phyloP scores from a whole-genome alignment of 164 flowering plant genomes.

The Santalum album region DNA sequence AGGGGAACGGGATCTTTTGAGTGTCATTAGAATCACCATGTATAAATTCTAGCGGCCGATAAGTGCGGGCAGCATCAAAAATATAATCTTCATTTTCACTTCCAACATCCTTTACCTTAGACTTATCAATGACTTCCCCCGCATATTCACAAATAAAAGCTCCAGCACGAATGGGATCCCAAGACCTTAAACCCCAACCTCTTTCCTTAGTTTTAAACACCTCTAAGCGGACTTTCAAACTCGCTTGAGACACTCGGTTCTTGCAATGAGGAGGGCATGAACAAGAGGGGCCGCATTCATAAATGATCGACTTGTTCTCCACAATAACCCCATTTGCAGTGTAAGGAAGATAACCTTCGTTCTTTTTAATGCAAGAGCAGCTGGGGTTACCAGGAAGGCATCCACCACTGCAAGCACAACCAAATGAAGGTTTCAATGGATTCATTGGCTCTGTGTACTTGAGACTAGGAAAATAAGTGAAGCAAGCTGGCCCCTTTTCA shows the following conservation, averaged over 20 bases:
- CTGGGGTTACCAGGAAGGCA: constrained; percentile 25
- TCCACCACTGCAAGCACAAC: constrained; percentile 29
- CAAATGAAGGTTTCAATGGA: constrained; percentile 14
- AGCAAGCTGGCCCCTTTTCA: constrained; percentile 42
- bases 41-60: constrained; percentile 6
- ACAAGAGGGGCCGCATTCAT: constrained; percentile 38
- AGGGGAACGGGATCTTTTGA: constrained; percentile 5
- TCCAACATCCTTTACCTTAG: background rate
- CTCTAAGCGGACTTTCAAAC: constrained; percentile 21
- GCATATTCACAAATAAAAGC: constrained; percentile 31
- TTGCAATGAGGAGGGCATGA: constrained; percentile 22
- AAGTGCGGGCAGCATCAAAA: constrained; percentile 18
- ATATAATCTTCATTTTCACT: constrained; percentile 18
- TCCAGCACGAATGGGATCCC: constrained; percentile 35
- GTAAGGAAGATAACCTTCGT: constrained; percentile 33
- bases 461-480: constrained; percentile 26
- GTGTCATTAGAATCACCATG: constrained; percentile 7
- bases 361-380: constrained; percentile 32
- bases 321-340: constrained; percentile 27
- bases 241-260: constrained; percentile 21
- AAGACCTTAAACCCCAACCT: constrained; percentile 34
- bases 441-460: constrained; percentile 16
- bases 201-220: constrained; percentile 25
- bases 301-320: constrained; percentile 14
- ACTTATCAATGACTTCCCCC: constrained; percentile 20